Conservation (phyloP, 768 basidiomycete species). For the Kwoniella shandongensis region DNA sequence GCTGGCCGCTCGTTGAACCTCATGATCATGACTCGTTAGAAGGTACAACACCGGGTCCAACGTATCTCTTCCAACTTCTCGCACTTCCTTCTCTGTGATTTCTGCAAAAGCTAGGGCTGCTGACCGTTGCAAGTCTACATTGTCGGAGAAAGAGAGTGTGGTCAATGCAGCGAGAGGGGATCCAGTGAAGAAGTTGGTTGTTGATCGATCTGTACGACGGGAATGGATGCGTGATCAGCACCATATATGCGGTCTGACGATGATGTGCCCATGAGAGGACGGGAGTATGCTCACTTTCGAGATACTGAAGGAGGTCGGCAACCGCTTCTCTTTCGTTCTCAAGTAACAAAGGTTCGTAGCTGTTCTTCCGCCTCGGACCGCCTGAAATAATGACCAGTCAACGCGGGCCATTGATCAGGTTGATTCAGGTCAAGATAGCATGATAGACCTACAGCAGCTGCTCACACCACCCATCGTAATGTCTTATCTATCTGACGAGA, state of each 20-base stretch:
- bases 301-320: constrained; percentile 91
- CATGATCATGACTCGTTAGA: constrained; percentile 94
- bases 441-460: constrained; percentile 31
- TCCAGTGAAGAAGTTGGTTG: constrained; percentile 97
- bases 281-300: constrained; percentile 74
- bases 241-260: background rate
- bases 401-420: constrained; percentile 4
- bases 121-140: constrained; percentile 96
- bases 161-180: constrained; percentile 89
- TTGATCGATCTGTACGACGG: constrained; percentile 73
- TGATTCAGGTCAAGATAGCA: background rate
- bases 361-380: constrained; percentile 49
- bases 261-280: background rate
- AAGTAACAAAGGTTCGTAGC: constrained; percentile 54
- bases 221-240: background rate
- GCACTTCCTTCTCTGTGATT: constrained; percentile 98
- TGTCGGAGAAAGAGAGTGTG: constrained; percentile 96
- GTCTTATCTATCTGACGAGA: too few species aligned
- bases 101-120: constrained; percentile 98
- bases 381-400: constrained; percentile 27
- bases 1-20: constrained; percentile 96
- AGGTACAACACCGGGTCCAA: constrained; percentile 97
- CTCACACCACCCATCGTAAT: constrained; percentile 36
- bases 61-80: constrained; percentile 93
- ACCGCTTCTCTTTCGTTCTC: constrained; percentile 88